Base-by-base conservation (phyloP, 1,284 basidiomycete genomes). In the Moniliella sp. region DNA sequence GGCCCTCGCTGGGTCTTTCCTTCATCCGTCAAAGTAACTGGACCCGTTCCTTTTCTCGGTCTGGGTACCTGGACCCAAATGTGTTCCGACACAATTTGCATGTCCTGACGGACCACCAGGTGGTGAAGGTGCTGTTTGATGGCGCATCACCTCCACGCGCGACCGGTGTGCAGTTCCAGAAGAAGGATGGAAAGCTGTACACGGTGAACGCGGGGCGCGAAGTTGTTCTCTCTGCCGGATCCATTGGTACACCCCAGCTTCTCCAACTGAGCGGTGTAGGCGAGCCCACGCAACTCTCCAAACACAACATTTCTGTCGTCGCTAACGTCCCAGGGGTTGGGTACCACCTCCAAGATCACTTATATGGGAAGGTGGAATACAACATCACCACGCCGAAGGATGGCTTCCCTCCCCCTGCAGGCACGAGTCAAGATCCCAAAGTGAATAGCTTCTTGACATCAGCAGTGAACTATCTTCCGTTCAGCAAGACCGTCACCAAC, bases 111-210 rank as follows among this genome's bases (percentile, higher is more conserved):
- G 29, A 43, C 8, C 46, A 45, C 2, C 38, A 45, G 4, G 54
- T 47, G 3, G 54, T 51, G 34, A 49, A 46, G 33, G 42, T 61
- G 26, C 27, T 40, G 17, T 51, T 61, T 13, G 32, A 69, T 27
- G 51, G 53, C 1, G 35, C 61, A 1, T 18, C 28, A n/a, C 15
- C 15, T 7, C 28, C 28, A 5, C 28, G 28, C 4, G 48, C 46
- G 13, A 39, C 31, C 7, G 37, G 41, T 15, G 47, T 54, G 5
- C 31, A 36, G 3, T 51, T 46, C 25, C 35, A 43, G 7, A 33
- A 32, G 33, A 15, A 25, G 4, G 30, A 26, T 10, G 37, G 40
- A 4, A 38, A 31, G 2, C 16, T 27, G 0, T 42, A 43, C 15
- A 30, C 28, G 4, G 28, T 30, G 17, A 16, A 30, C 15, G 50